Conservation (phyloP, 176 grass and related monocot genomes). For the Puya raimondii region DNA sequence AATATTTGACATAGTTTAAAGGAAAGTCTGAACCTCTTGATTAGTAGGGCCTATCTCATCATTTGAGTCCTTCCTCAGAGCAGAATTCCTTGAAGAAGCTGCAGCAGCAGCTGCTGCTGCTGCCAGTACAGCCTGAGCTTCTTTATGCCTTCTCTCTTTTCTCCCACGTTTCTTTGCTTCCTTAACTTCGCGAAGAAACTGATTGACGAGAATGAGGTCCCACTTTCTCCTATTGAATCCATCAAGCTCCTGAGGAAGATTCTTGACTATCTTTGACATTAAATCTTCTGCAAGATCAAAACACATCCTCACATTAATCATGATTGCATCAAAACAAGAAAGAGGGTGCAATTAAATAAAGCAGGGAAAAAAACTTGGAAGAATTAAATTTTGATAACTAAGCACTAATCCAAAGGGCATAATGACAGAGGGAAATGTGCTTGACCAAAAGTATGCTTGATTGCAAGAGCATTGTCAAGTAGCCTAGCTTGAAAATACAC, state of each 20-base stretch:
- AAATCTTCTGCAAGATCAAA: conserved; percentile 52
- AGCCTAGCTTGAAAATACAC: conserved; percentile 83
- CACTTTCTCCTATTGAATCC: conserved; percentile 68
- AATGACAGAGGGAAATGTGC: background rate
- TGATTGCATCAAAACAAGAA: background rate
- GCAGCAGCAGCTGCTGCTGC: conserved; percentile 73
- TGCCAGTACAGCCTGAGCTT: conserved; percentile 90
- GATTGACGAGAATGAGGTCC: conserved; percentile 84
- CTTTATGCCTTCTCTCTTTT: conserved; percentile 94
- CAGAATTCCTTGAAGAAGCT: conserved; percentile 64
- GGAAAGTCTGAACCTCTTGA: conserved; percentile 51
- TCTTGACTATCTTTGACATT: conserved; percentile 59
- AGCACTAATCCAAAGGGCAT: background rate
- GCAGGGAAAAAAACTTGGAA: conserved; percentile 11
- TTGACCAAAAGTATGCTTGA: conserved; percentile 80
- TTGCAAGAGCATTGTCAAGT: conserved; percentile 55
- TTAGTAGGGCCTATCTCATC: conserved; percentile 32
- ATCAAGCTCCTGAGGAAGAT: conserved; percentile 65
- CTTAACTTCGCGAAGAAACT: conserved; percentile 87
- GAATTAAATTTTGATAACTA: background rate
- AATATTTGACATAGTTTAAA: conserved; percentile 2
- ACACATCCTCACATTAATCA: background rate
- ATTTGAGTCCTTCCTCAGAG: conserved; percentile 73
- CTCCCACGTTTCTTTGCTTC: conserved; percentile 94
- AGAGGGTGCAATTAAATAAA: conserved; percentile 10